phyloP scores from a whole-genome alignment of 495 filamentous ascomycete species.

The Penicillium goetzii region DNA sequence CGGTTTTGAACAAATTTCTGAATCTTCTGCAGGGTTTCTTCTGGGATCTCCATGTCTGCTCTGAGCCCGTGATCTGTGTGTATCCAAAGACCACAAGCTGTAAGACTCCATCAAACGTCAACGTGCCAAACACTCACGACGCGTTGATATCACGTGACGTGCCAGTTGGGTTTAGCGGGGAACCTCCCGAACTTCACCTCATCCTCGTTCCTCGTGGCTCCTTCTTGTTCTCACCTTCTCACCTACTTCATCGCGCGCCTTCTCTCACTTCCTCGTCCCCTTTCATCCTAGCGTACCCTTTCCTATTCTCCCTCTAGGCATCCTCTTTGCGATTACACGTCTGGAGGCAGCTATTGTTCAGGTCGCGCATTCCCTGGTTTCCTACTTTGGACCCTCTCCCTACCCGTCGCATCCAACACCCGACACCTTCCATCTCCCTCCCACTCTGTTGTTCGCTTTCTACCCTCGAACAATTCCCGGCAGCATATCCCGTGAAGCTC shows the following conservation, averaged over 20 bases:
- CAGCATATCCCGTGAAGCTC: slow-evolving; percentile 20
- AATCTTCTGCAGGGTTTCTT: slow-evolving; percentile 42
- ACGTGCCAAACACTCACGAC: slow-evolving; percentile 14
- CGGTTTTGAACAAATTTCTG: slow-evolving; percentile 44
- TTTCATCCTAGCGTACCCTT: slow-evolving; percentile 11
- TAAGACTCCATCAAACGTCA: neutral
- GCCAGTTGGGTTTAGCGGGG: slow-evolving; percentile 15
- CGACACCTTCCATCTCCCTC: slow-evolving; percentile 22
- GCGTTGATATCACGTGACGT: slow-evolving; percentile 24
- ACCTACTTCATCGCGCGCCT: slow-evolving; percentile 22
- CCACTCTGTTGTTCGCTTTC: slow-evolving; percentile 19
- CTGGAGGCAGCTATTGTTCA: slow-evolving; percentile 13
- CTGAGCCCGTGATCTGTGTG: neutral
- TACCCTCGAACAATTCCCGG: slow-evolving; percentile 17
- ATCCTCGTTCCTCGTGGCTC: slow-evolving; percentile 34
- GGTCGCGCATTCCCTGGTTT: slow-evolving; percentile 25
- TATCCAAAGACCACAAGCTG: neutral
- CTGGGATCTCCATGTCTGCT: slow-evolving; percentile 39
- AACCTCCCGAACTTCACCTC: slow-evolving; percentile 29
- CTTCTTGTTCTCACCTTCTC: slow-evolving; percentile 15
- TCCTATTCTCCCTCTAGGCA: neutral
- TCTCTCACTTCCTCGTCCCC: slow-evolving; percentile 11
- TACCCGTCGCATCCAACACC: slow-evolving; percentile 31
- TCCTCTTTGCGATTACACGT: neutral
- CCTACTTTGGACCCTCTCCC: slow-evolving; percentile 23